Percentiles rank a stretch among this genome's conserved stretches.
Evolutionary conservation across 768 basidiomycete species (phyloP).

Genomic region (Leccinum pellstonianum): DNA sequence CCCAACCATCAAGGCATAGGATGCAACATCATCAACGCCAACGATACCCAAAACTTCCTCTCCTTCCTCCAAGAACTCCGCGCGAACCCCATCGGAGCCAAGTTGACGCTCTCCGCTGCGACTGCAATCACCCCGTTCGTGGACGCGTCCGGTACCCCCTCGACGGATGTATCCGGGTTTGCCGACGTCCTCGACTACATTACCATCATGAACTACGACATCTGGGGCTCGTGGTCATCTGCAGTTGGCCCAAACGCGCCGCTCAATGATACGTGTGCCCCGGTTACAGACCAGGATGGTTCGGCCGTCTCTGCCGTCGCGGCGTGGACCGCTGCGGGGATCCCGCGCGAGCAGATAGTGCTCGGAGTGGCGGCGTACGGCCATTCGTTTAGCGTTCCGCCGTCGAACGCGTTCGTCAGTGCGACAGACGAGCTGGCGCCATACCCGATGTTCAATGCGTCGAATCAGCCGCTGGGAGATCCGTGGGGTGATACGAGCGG

Average conservation of each 20-base stretch:
- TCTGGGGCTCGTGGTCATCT: constrained; percentile 37
- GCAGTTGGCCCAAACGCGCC: constrained; percentile 77
- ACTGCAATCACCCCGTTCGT: constrained; percentile 62
- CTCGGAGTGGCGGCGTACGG: constrained; percentile 84
- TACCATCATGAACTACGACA: constrained; percentile 62
- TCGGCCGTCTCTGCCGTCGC: constrained; percentile 73
- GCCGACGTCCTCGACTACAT: constrained; percentile 65
- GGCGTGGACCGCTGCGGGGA: constrained; percentile 74
- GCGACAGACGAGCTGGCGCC: constrained; percentile 37
- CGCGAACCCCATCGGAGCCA: constrained; percentile 48
- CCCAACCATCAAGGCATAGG: constrained; percentile 62
- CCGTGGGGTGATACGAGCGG: constrained; percentile 50
- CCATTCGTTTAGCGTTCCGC: constrained; percentile 53
- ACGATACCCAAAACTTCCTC: constrained; percentile 79
- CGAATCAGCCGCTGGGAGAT: constrained; percentile 50
- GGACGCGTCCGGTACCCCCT: constrained; percentile 51
- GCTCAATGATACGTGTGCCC: constrained; percentile 71
- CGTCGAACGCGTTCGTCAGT: constrained; percentile 37
- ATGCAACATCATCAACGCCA: constrained; percentile 54
- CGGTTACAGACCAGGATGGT: constrained; percentile 55
- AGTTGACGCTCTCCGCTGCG: constrained; percentile 67
- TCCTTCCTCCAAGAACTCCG: constrained; percentile 66
- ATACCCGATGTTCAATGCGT: constrained; percentile 51
- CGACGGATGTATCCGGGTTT: constrained; percentile 61
- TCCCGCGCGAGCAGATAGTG: constrained; percentile 67